Conservation (phyloP, 202 grass and related monocot species). For the Panicum hallii region DNA sequence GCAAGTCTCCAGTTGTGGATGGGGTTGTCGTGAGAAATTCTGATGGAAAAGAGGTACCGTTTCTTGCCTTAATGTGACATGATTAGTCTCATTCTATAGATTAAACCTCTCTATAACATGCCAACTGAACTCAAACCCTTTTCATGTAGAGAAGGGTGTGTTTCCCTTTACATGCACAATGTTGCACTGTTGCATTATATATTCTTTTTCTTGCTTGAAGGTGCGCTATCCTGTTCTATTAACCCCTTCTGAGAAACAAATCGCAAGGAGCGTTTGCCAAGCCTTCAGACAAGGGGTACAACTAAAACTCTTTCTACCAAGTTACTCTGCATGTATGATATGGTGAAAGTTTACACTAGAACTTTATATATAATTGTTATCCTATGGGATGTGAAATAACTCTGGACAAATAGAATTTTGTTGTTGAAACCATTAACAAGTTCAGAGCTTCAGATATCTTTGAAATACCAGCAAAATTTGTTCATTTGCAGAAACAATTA, state of each 20-base stretch:
- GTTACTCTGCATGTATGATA: slow-evolving; percentile 28
- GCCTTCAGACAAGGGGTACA: slow-evolving; percentile 93
- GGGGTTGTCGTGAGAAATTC: slow-evolving; percentile 98
- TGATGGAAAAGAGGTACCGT: slow-evolving; percentile 90
- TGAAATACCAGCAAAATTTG: slow-evolving; percentile 5
- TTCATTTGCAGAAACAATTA: not conserved
- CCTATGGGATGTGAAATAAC: slow-evolving; percentile 15
- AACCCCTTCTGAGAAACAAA: slow-evolving; percentile 93
- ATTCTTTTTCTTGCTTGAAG: slow-evolving; percentile 61
- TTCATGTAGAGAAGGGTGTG: slow-evolving; percentile 12
- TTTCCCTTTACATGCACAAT: slow-evolving; percentile 40
- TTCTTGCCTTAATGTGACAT: slow-evolving; percentile 4
- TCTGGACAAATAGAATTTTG: slow-evolving; percentile 11
- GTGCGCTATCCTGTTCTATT: slow-evolving; percentile 97
- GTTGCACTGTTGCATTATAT: slow-evolving; percentile 23
- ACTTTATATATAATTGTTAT: slow-evolving; percentile 11
- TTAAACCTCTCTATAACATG: slow-evolving; percentile 19
- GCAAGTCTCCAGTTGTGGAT: slow-evolving; percentile 97
- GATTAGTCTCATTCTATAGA: slow-evolving; percentile 25
- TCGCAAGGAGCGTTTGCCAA: slow-evolving; percentile 85
- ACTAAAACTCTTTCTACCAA: slow-evolving; percentile 32
- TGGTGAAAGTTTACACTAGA: slow-evolving; percentile 21
- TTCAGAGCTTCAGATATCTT: not conserved
- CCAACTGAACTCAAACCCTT: slow-evolving; percentile 18
- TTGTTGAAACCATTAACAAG: slow-evolving; percentile 8